phyloP scores from a whole-genome alignment of 371 early-diverging fungal genomes.

The Mortierella sp. region DNA sequence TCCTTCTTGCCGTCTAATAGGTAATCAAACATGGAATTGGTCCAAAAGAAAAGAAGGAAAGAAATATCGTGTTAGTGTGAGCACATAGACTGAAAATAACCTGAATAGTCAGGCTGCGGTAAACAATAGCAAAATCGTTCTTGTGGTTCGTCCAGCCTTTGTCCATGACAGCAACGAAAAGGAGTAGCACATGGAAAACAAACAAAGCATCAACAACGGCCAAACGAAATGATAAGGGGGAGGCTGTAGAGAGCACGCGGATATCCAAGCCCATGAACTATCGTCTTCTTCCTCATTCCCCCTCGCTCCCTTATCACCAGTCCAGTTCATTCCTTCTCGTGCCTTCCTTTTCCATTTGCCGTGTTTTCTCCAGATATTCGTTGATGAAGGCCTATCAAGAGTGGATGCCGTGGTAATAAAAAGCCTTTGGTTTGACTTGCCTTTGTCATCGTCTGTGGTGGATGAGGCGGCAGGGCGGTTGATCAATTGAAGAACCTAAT shows the following conservation, averaged over 20 bases:
- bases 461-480: slow-evolving; percentile 79
- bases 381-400: neutral
- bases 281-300: neutral
- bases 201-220: slow-evolving; percentile 5
- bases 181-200: neutral
- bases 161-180: neutral
- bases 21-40: neutral
- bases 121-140: neutral
- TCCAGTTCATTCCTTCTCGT: slow-evolving; percentile 11
- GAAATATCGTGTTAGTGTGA: neutral
- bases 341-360: neutral
- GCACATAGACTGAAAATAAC: neutral
- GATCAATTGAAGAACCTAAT: slow-evolving; percentile 94
- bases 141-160: neutral
- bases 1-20: slow-evolving; percentile 21
- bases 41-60: neutral
- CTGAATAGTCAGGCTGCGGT: neutral
- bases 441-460: slow-evolving; percentile 53
- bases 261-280: neutral
- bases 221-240: slow-evolving; percentile 1
- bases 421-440: slow-evolving; percentile 13
- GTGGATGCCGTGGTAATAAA: neutral
- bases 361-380: neutral
- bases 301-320: neutral
- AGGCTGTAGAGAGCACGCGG: slow-evolving; percentile 11